Evolutionary conservation across 116 monocot genomes (phyloP).

Genomic region (Phalaenopsis hybrid): DNA sequence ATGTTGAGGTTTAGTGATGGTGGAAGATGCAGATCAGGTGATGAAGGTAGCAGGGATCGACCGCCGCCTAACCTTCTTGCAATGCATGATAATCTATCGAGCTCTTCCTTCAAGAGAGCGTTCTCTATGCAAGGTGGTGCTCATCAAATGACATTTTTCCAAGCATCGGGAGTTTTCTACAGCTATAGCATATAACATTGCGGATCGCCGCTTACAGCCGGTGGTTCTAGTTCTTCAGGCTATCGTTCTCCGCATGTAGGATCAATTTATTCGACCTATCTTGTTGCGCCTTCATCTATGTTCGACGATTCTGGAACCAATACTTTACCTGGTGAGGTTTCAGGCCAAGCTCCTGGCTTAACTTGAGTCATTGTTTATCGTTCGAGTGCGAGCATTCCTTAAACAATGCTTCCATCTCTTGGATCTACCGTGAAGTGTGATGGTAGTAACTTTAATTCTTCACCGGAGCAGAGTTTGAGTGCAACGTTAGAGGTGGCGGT

Average conservation of each 20-base stretch:
- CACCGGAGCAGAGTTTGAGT: slow-evolving; percentile 4
- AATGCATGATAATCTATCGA: slow-evolving; percentile 71
- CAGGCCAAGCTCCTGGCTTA: slow-evolving; percentile 93
- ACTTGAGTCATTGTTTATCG: slow-evolving; percentile 87
- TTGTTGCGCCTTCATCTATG: slow-evolving; percentile 98
- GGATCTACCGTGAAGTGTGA: slow-evolving; percentile 89
- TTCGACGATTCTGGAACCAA: slow-evolving; percentile 98
- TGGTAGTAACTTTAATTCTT: slow-evolving; percentile 98
- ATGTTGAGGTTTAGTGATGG: slow-evolving; percentile 85
- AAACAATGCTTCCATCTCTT: slow-evolving; percentile 93
- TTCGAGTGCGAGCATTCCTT: slow-evolving; percentile 97
- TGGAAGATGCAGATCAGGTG: slow-evolving; percentile 35
- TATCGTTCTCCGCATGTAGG: slow-evolving; percentile 82
- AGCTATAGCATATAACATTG: slow-evolving; percentile 76
- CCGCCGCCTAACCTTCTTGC: slow-evolving; percentile 40
- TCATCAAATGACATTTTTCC: slow-evolving; percentile 90
- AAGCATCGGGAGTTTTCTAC: slow-evolving; percentile 75
- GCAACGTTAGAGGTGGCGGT: neutral
- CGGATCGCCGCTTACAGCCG: slow-evolving; percentile 76
- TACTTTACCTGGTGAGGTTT: slow-evolving; percentile 96
- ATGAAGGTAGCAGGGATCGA: slow-evolving; percentile 28
- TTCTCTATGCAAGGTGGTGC: slow-evolving; percentile 91
- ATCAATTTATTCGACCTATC: slow-evolving; percentile 78
- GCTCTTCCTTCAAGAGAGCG: slow-evolving; percentile 91
- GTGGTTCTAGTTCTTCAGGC: slow-evolving; percentile 78